A percentile compares a stretch with the other conserved stretches of the same genome.
Conservation (phyloP, 805 yeast species). For the Suhomyces xylopsoci region DNA sequence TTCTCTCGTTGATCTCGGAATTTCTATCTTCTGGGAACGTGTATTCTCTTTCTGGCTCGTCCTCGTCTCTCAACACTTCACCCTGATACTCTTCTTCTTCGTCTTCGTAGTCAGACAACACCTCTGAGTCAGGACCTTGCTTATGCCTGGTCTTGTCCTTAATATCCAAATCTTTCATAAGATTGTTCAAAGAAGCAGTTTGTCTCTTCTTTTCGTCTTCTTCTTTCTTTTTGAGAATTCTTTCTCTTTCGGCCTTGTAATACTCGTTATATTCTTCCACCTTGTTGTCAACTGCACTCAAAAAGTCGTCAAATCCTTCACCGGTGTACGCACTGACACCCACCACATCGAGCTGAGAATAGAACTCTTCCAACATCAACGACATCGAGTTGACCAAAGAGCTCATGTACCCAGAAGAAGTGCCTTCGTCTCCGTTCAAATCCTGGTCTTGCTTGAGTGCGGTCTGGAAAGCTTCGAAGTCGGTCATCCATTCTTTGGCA, state of each 20-base stretch:
- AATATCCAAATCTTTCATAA: conserved; percentile 87
- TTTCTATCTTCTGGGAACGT: conserved; percentile 66
- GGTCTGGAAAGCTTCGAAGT: conserved; percentile 85
- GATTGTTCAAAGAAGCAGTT: conserved; percentile 62
- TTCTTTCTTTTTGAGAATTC: conserved; percentile 71
- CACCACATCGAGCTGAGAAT: conserved; percentile 86
- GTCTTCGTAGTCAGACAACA: conserved; percentile 46
- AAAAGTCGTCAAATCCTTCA: conserved; percentile 87
- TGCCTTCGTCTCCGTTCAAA: conserved; percentile 55
- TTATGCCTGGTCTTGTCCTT: conserved; percentile 29
- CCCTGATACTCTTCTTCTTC: conserved; percentile 51
- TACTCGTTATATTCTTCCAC: conserved; percentile 82
- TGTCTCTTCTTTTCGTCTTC: conserved; percentile 70
- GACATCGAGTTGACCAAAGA: conserved; percentile 94
- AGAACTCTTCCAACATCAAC: conserved; percentile 92
- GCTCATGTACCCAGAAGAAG: conserved; percentile 87
- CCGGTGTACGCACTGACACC: conserved; percentile 94
- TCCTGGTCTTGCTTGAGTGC: conserved; percentile 71
- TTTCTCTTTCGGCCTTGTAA: conserved; percentile 83
- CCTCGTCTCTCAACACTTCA: conserved; percentile 42
- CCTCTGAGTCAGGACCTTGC: conserved; percentile 38
- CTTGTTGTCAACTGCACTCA: conserved; percentile 80
- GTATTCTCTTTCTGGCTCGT: conserved; percentile 56
- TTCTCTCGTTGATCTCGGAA: conserved; percentile 53
- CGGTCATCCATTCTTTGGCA: conserved; percentile 96